A percentile compares a stretch with the other conserved stretches of the same genome.
Evolutionary conservation across 768 basidiomycete species (phyloP).

Genomic region (Agaricus blazei): DNA sequence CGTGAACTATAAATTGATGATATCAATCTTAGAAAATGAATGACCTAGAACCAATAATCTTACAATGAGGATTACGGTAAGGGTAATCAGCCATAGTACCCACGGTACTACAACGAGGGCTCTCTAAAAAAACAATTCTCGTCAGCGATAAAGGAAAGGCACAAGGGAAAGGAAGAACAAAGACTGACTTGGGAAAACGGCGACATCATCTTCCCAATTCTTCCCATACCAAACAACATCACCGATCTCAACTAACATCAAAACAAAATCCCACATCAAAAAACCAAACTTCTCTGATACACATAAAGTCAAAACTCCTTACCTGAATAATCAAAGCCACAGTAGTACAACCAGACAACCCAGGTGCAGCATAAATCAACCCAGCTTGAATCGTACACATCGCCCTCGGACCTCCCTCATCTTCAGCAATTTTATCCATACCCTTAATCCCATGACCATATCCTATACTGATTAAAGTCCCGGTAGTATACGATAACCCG

Average conservation of each 20-base stretch:
- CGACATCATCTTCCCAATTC: not conserved
- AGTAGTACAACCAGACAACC: constrained; percentile 1
- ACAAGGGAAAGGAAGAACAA: not conserved
- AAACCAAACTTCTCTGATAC: no score
- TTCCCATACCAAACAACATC: constrained; percentile 1
- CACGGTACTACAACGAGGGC: constrained; percentile 1
- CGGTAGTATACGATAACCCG: not conserved
- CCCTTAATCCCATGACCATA: not conserved
- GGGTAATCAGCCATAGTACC: constrained; percentile 1
- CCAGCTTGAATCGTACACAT: constrained; percentile 3
- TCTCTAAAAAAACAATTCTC: not conserved
- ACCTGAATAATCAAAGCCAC: constrained; percentile 7
- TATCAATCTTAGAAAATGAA: no score
- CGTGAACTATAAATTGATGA: not conserved
- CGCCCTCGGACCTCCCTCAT: not conserved
- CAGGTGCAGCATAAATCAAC: constrained; percentile 5
- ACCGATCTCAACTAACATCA: not conserved
- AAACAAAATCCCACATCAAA: not conserved
- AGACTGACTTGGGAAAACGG: not conserved
- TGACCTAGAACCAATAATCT: not conserved
- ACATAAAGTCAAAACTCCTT: not conserved
- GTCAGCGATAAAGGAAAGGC: not conserved
- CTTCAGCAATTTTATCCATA: not conserved
- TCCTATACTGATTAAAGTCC: not conserved
- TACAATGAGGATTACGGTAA: not conserved